phyloP scores from a whole-genome alignment of 2,329 filamentous ascomycete species.

The Didymella segeticola region DNA sequence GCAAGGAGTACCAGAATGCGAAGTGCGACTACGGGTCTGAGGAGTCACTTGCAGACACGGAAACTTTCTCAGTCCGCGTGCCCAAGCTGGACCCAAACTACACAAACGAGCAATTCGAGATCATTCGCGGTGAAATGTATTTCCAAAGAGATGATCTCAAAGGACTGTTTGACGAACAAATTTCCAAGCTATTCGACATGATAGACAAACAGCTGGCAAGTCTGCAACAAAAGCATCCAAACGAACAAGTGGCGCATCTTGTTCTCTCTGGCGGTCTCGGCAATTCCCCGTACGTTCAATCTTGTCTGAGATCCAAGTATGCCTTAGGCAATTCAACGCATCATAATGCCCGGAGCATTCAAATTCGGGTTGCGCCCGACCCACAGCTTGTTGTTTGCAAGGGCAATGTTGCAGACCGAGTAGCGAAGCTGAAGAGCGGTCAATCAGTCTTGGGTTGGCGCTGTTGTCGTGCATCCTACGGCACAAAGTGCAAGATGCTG shows the following conservation, averaged over 20 bases:
- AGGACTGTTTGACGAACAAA: conserved; percentile 27
- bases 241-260: conserved; percentile 33
- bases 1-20: conserved; percentile 46
- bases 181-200: conserved; percentile 36
- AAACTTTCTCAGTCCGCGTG: conserved; percentile 39
- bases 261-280: conserved; percentile 54
- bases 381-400: conserved; percentile 64
- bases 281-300: conserved; percentile 52
- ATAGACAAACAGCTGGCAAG: conserved; percentile 41
- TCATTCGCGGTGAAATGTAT: conserved; percentile 31
- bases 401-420: conserved; percentile 59
- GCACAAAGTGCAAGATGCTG: conserved; percentile 47
- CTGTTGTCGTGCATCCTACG: conserved; percentile 48
- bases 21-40: conserved; percentile 43
- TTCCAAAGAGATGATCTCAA: conserved; percentile 35
- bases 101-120: conserved; percentile 16
- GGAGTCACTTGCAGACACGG: conserved; percentile 35
- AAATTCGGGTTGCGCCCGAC: conserved; percentile 51
- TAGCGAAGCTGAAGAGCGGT: conserved; percentile 52
- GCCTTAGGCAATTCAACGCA: conserved; percentile 21
- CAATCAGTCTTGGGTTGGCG: conserved; percentile 53
- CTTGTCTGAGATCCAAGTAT: conserved; percentile 44
- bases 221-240: conserved; percentile 34
- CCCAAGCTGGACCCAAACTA: conserved; percentile 34
- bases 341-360: conserved; percentile 22